Evolutionary conservation across 2,329 filamentous ascomycete species (phyloP).

Genomic region (Aspergillus ibericus): DNA sequence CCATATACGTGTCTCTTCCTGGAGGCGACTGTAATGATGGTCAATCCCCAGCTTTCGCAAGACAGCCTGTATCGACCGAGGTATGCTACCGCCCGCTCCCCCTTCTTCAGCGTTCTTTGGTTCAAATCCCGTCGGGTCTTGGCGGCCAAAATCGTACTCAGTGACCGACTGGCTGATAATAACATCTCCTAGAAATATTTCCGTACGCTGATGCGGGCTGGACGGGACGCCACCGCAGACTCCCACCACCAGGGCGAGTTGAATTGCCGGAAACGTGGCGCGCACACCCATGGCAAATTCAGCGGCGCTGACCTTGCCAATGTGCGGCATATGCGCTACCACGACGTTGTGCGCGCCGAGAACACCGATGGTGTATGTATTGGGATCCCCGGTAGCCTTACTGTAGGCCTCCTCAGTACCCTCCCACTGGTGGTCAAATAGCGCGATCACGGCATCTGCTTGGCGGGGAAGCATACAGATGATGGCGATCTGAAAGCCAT

Average conservation of each 20-base stretch:
- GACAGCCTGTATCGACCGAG: neutral
- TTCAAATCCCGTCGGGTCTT: slow-evolving; percentile 23
- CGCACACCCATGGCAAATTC: neutral
- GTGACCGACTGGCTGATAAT: slow-evolving; percentile 29
- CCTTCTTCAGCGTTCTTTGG: slow-evolving; percentile 16
- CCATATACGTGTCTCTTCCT: neutral
- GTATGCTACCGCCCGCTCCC: neutral
- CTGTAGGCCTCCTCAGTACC: neutral
- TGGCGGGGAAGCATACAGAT: slow-evolving; percentile 4
- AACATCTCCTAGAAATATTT: slow-evolving; percentile 6
- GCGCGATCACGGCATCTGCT: slow-evolving; percentile 3
- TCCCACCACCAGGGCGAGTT: slow-evolving; percentile 4
- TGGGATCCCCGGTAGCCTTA: neutral
- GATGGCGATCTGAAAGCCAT: slow-evolving; percentile 5
- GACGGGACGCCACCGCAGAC: slow-evolving; percentile 6
- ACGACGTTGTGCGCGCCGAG: slow-evolving; percentile 8
- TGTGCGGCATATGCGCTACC: neutral
- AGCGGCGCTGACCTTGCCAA: neutral
- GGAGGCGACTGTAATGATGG: neutral
- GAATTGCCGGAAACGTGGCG: slow-evolving; percentile 4
- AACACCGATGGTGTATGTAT: slow-evolving; percentile 1
- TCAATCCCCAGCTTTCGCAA: neutral
- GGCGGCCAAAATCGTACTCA: slow-evolving; percentile 31
- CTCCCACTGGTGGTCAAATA: slow-evolving; percentile 5
- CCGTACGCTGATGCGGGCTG: neutral